Base-by-base conservation (phyloP, 2,329 filamentous ascomycete genomes). In the Sporothrix humicola region DNA sequence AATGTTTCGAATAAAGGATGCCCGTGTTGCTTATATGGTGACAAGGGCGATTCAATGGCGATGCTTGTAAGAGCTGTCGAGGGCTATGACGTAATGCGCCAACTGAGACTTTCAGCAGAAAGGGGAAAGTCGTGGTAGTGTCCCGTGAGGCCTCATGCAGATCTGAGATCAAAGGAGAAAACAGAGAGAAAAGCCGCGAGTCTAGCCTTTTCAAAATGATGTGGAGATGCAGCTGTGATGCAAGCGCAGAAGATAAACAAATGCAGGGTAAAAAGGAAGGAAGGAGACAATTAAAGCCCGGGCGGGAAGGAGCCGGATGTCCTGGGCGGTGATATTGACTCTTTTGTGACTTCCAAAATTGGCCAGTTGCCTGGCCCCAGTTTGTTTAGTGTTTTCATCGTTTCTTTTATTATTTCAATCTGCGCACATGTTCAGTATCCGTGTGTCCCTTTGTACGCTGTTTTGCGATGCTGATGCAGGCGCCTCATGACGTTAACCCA, bases 71-170 rank as follows among this genome's bases (percentile, higher is more conserved):
- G 58, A 31, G 66, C 66, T 69, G 48, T 42, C 7, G 26, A 4
- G 54, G 50, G 68, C 69, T 54, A 69, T 70, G 72, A 73, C 59
- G 69, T 69, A 69, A 66, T 65, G 69, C 44, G 13, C 20, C 52
- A 48, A 17, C 44, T 23, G 9, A 13, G 20, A 20, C 20, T 13
- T 13, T 37, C 15, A 31, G 46, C 46, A 37, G 46, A 12, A 69
- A 56, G 23, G 50, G 48, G 6, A n/a, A 42, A 52, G 66, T 54
- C 26, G 50, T 42, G 50, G 15, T 54, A 20, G 48, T 69, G 23
- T 42, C 15, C 17, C 20, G 23, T 56, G 23, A 20, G 48, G 48
- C 37, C 59, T 46, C 59, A 12, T 69, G 15, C 9, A 44, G 17
- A 44, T 26, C 23, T 26, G 23, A 26, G 23, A 26, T 54, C 66